A percentile compares a stretch with the other conserved stretches of the same genome.
These are phyloP conservation scores for Vaccinium vitisidaea DNA, from an alignment of 148 eudicot species.

Conservation along the genomic window DNA sequence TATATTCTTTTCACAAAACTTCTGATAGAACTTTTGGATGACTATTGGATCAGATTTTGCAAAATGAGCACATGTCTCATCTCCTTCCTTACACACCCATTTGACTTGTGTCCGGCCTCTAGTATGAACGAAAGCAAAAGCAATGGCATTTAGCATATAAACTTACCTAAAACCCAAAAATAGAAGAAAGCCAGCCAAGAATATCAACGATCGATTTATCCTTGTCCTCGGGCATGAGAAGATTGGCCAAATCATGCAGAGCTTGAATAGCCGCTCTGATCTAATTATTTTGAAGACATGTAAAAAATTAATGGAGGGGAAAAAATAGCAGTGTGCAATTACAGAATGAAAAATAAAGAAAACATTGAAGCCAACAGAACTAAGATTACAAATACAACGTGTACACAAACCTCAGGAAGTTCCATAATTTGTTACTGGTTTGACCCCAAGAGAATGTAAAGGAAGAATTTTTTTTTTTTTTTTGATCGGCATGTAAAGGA, in stretches of 20 bases:
- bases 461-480: no score
- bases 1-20: no score
- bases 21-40: no score
- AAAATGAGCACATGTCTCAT: no score
- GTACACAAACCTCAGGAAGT: slow-evolving; percentile 81
- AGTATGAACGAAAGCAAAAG: not conserved
- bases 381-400: not conserved
- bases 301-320: not conserved
- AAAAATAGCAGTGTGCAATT: not conserved
- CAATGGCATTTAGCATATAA: not conserved
- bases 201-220: slow-evolving; percentile 67
- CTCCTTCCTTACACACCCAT: no score
- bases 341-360: not conserved
- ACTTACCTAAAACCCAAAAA: slow-evolving; percentile 88
- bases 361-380: not conserved
- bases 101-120: no score
- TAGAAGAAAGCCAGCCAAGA: slow-evolving; percentile 83
- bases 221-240: slow-evolving; percentile 63
- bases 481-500: no score
- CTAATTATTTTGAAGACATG: slow-evolving; percentile 30
- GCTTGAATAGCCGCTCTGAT: slow-evolving; percentile 82
- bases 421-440: slow-evolving; percentile 82
- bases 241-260: slow-evolving; percentile 60
- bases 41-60: no score
- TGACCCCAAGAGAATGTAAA: slow-evolving; percentile 65